These are phyloP conservation scores for Berkeleyomyces rouxiae DNA, from an alignment of 2,329 filamentous ascomycete species.

Conservation along the genomic window DNA sequence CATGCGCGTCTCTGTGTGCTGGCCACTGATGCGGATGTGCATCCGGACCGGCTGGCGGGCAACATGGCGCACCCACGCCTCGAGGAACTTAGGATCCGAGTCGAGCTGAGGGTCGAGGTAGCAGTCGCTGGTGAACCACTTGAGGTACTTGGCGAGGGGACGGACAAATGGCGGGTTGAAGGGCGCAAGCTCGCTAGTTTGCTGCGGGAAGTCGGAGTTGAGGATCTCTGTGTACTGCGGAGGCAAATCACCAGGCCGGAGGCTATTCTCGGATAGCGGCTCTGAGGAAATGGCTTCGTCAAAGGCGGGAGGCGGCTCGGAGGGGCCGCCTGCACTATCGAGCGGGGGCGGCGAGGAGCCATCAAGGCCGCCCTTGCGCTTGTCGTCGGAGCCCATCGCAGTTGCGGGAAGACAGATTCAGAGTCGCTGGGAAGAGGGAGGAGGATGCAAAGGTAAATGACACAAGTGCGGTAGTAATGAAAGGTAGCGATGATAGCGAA, in stretches of 20 bases:
- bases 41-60: slow-evolving; percentile 35
- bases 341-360: background rate
- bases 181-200: slow-evolving; percentile 18
- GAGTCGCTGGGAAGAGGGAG: background rate
- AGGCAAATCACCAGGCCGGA: slow-evolving; percentile 22
- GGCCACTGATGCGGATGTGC: slow-evolving; percentile 34
- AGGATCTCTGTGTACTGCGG: slow-evolving; percentile 28
- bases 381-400: background rate
- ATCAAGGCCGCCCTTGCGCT: background rate
- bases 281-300: background rate
- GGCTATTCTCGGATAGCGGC: background rate
- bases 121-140: slow-evolving; percentile 16
- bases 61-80: slow-evolving; percentile 28
- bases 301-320: slow-evolving; percentile 7
- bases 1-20: slow-evolving; percentile 28
- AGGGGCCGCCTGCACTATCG: background rate
- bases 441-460: background rate
- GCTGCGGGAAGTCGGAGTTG: slow-evolving; percentile 14
- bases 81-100: slow-evolving; percentile 26
- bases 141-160: slow-evolving; percentile 17
- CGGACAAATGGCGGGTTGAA: slow-evolving; percentile 11
- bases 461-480: too few species aligned
- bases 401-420: too few species aligned
- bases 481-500: background rate
- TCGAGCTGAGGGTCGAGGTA: slow-evolving; percentile 32